Evolutionary conservation across 2,329 filamentous ascomycete genomes (phyloP), one percentile per base, ranked within the genome.

Genomic region (Diaporthe longicolla): DNA sequence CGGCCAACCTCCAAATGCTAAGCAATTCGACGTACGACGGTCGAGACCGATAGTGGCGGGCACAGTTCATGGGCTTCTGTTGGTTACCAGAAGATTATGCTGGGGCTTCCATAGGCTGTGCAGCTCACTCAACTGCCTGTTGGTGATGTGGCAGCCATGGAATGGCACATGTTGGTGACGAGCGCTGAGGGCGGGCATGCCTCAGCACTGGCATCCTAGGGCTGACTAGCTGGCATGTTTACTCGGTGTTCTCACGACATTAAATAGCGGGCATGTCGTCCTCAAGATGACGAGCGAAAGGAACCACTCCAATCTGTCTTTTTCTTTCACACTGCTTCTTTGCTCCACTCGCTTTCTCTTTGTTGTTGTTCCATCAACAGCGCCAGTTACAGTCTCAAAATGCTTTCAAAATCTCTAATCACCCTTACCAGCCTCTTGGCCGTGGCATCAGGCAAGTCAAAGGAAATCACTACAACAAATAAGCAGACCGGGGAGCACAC

Each of bases 391-490:
- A 29, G 2, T 8, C 24, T 40, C 32, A 74, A 66, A 19, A 76
- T 76, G 75, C 54, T 76, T 69, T 71, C 54, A 61, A 74, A 26
- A 63, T 65, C 17, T 74, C 69, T 75, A 24, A n/a, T 58, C 26
- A 48, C 71, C 43, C 21, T 76, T 29, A 65, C 68, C 54, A n/a
- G 71, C 63, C 58, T 76, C 37, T 48, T 70, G 54, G 72, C 74
- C 43, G 59, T 71, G 32, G 76, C 50, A 9, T 50, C 65, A 58
- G 76, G 74, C 74, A 70, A 7, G 71, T 17, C 1, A 4, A 4
- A 19, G 2, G 1, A 2, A 45, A 0, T 29, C 8, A 43, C 13
- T 8, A 11, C 11, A 5, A 26, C 4, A 7, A 9, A 21, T 15
- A 29, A 35, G 32, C 17, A 7, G 2, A 21, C 10, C 9, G 5